These are phyloP conservation scores for Neospermospora avenae DNA, from an alignment of 2,329 filamentous ascomycete genomes.

Conservation along the genomic window DNA sequence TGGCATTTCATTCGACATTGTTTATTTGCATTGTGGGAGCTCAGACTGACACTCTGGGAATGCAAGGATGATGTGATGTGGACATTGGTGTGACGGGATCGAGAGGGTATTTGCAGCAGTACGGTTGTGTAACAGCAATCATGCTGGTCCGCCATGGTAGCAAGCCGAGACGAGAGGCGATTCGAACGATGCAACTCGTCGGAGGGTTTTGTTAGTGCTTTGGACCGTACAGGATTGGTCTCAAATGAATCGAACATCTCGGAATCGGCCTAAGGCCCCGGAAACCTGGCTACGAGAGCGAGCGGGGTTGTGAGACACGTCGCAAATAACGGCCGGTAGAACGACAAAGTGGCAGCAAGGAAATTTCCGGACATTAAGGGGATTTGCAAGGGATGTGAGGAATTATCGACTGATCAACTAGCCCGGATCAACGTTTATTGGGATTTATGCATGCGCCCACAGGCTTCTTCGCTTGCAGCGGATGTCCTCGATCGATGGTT, in stretches of 20 bases:
- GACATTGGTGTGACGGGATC: neutral
- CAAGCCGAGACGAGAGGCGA: neutral
- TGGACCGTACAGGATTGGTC: neutral
- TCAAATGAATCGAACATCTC: no score
- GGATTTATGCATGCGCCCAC: no score
- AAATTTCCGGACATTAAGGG: no score
- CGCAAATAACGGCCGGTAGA: neutral
- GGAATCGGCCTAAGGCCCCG: neutral
- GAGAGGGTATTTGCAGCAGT: conserved; percentile 3
- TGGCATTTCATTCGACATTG: neutral
- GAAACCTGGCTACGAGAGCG: neutral
- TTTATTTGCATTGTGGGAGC: neutral
- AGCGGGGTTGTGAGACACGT: neutral
- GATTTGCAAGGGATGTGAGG: no score
- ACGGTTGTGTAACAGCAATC: neutral
- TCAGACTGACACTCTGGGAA: neutral
- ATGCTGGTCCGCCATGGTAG: neutral
- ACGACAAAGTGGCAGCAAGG: neutral
- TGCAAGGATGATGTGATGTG: neutral
- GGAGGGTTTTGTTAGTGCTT: neutral
- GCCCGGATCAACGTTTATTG: no score
- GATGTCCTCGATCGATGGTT: no score
- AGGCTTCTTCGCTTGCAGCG: no score
- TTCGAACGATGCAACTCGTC: neutral
- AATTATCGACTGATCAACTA: no score